A percentile compares a stretch with the other conserved stretches of the same genome.
phyloP scores from a whole-genome alignment of 257 asterid species.

The Fraxinus anomala region DNA sequence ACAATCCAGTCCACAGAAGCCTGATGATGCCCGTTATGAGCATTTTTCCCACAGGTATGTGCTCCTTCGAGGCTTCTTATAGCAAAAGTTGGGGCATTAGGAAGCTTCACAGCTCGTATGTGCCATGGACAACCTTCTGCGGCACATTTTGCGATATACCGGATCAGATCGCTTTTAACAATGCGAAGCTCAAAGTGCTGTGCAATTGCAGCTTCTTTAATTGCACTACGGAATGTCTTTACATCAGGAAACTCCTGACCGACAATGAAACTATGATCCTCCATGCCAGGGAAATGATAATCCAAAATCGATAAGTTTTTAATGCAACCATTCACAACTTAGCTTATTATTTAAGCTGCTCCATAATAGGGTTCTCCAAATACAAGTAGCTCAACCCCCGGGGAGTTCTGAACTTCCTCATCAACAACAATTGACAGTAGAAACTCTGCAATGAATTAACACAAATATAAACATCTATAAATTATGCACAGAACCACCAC shows the following conservation, averaged over 20 bases:
- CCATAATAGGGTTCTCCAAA: not conserved
- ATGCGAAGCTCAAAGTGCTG: conserved; percentile 78
- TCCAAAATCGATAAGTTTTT: not conserved
- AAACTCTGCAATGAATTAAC: conserved; percentile 18
- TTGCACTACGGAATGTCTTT: conserved; percentile 66
- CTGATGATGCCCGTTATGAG: conserved; percentile 74
- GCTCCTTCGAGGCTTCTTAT: conserved; percentile 62
- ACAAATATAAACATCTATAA: not conserved
- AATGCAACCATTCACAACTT: conserved; percentile 27
- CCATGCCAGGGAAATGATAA: conserved; percentile 44
- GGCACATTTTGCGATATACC: conserved; percentile 79
- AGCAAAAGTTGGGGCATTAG: conserved; percentile 63
- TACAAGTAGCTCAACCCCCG: conserved; percentile 7
- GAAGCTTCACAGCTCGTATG: conserved; percentile 79
- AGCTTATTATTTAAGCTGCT: conserved; percentile 6
- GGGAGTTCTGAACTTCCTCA: conserved; percentile 15
- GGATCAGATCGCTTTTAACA: conserved; percentile 66
- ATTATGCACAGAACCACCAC: not conserved
- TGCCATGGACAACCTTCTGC: conserved; percentile 83
- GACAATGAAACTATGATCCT: conserved; percentile 44
- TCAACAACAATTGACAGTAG: not conserved
- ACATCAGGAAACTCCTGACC: conserved; percentile 83
- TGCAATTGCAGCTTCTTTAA: conserved; percentile 80
- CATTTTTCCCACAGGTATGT: conserved; percentile 66
- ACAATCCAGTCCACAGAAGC: conserved; percentile 90